Percentiles rank a stretch among this genome's conserved stretches.
Conservation (phyloP, 345 rosid genomes). For the Acer saccharum region DNA sequence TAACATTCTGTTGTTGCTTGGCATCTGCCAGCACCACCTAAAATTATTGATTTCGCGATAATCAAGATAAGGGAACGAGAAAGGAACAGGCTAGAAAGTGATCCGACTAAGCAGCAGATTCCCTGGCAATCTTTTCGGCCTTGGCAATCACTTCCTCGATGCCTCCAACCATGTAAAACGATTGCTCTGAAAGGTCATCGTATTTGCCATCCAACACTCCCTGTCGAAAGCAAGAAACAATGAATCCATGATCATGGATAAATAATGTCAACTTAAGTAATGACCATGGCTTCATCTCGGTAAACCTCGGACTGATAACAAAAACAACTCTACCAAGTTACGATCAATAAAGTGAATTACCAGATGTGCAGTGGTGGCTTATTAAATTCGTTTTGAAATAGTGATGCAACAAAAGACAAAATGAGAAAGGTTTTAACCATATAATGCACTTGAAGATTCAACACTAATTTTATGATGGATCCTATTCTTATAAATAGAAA, state of each 20-base stretch:
- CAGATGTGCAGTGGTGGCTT: not conserved
- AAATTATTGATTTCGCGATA: constrained; percentile 28
- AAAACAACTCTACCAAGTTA: too few relatives aligned
- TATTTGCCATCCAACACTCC: constrained; percentile 87
- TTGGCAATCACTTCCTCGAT: constrained; percentile 84
- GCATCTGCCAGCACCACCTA: constrained; percentile 35
- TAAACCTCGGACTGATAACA: not conserved
- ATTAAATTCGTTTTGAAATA: not conserved
- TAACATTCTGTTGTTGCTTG: constrained; percentile 28
- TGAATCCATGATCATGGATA: not conserved
- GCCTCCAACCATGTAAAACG: constrained; percentile 90
- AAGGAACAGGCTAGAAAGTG: constrained; percentile 6
- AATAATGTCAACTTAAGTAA: not conserved
- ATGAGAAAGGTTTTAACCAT: not conserved
- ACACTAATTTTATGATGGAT: not conserved
- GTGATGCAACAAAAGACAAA: not conserved
- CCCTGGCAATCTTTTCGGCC: constrained; percentile 84
- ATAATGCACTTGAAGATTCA: not conserved
- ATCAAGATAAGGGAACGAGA: constrained; percentile 18
- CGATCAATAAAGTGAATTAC: not conserved
- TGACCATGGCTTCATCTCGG: not conserved
- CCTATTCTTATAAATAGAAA: not conserved
- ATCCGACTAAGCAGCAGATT: constrained; percentile 45
- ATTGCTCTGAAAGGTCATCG: constrained; percentile 81
- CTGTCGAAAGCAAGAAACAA: constrained; percentile 32